phyloP scores from a whole-genome alignment of 169 alveolate species.

The Cryptosporidium tyzzeri region DNA sequence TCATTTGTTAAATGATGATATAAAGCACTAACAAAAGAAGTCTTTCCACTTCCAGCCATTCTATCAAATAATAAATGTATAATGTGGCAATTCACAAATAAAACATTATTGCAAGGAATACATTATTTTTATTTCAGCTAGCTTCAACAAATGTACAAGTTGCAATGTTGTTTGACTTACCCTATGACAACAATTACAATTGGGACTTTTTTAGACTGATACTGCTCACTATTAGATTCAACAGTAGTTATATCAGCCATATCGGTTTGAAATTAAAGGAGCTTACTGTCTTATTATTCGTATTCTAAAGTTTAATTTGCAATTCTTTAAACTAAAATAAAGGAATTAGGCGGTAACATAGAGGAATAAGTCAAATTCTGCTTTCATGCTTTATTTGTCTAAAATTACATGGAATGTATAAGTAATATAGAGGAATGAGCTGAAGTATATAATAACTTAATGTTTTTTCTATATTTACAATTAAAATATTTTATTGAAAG shows the following conservation, averaged over 20 bases:
- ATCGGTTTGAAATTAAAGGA: not conserved
- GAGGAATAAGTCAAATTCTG: not conserved
- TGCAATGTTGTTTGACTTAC: constrained; percentile 21
- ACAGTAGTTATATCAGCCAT: not conserved
- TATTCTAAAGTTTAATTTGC: not conserved
- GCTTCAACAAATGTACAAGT: not conserved
- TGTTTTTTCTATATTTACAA: too few relatives aligned
- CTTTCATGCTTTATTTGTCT: not conserved
- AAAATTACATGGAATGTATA: too few relatives aligned
- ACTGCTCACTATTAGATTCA: not conserved
- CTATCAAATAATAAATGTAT: constrained; percentile 78
- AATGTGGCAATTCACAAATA: not conserved
- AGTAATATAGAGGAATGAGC: too few relatives aligned
- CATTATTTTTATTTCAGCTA: not conserved
- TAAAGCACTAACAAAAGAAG: constrained; percentile 91
- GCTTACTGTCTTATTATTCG: not conserved
- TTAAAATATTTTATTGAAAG: not conserved
- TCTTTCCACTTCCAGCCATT: constrained; percentile 97
- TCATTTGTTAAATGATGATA: constrained; percentile 82
- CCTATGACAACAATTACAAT: constrained; percentile 68
- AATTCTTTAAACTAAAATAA: not conserved
- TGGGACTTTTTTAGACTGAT: constrained; percentile 11
- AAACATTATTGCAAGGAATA: not conserved
- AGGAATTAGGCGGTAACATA: not conserved
- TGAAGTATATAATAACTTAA: not conserved